Percentiles rank a stretch among this genome's conserved stretches.
Conservation (phyloP, 1,284 basidiomycete species). For the Ustilago sp. region DNA sequence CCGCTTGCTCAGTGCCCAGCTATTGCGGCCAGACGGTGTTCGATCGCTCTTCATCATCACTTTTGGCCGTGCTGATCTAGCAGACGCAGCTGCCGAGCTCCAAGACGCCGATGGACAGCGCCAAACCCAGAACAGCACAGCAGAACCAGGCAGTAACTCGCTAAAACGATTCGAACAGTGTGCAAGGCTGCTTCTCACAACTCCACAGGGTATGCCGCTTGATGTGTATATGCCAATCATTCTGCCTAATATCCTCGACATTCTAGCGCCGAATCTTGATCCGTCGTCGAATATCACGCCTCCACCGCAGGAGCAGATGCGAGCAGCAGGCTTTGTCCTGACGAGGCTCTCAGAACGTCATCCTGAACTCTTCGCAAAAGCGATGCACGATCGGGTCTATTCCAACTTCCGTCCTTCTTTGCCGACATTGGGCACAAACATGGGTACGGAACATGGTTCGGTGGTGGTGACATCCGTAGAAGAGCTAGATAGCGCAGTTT, state of each 20-base stretch:
- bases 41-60: slow-evolving; percentile 58
- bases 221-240: slow-evolving; percentile 43
- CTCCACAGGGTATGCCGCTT: slow-evolving; percentile 50
- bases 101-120: slow-evolving; percentile 24
- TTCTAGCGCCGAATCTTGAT: slow-evolving; percentile 47
- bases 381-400: slow-evolving; percentile 35
- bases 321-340: slow-evolving; percentile 56
- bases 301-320: slow-evolving; percentile 53
- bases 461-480: slow-evolving; percentile 12
- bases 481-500: slow-evolving; percentile 29
- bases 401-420: slow-evolving; percentile 22
- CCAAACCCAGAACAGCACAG: slow-evolving; percentile 30
- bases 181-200: slow-evolving; percentile 47
- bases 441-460: neutral
- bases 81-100: slow-evolving; percentile 37
- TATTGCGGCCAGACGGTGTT: slow-evolving; percentile 64
- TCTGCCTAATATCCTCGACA: slow-evolving; percentile 45
- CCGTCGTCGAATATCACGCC: slow-evolving; percentile 33
- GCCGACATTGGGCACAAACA: neutral
- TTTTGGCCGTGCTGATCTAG: slow-evolving; percentile 46
- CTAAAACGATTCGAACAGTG: slow-evolving; percentile 45
- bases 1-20: slow-evolving; percentile 60
- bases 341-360: slow-evolving; percentile 52
- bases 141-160: slow-evolving; percentile 36
- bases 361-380: slow-evolving; percentile 17